phyloP scores from a whole-genome alignment of 768 basidiomycete genomes.

The Coprinellus micaceus region DNA sequence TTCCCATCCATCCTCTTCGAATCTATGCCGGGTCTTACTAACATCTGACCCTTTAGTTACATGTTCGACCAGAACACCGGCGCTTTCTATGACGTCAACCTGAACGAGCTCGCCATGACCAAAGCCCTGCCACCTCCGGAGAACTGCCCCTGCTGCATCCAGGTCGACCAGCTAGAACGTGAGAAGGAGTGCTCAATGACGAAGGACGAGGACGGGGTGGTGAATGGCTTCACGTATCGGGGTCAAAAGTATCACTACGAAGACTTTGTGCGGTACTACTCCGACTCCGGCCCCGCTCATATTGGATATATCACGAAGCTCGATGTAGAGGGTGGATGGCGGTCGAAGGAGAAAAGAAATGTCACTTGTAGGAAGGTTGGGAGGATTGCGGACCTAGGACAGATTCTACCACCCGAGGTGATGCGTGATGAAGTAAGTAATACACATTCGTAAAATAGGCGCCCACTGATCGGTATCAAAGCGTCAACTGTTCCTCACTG shows the following conservation, averaged over 20 bases:
- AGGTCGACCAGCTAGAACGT: slow-evolving; percentile 27
- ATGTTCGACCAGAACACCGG: slow-evolving; percentile 44
- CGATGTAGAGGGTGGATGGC: slow-evolving; percentile 15
- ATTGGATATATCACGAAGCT: slow-evolving; percentile 52
- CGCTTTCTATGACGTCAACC: slow-evolving; percentile 42
- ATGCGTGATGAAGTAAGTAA: slow-evolving; percentile 56
- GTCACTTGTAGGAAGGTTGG: slow-evolving; percentile 47
- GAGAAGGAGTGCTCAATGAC: slow-evolving; percentile 17
- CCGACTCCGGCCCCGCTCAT: slow-evolving; percentile 40
- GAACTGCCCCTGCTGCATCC: slow-evolving; percentile 52
- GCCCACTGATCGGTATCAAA: slow-evolving; percentile 21
- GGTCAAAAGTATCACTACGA: slow-evolving; percentile 53
- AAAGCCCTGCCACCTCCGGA: slow-evolving; percentile 32
- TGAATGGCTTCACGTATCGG: slow-evolving; percentile 42
- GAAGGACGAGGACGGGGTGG: slow-evolving; percentile 22
- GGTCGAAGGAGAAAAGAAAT: slow-evolving; percentile 6
- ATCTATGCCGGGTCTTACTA: not conserved
- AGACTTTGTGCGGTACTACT: slow-evolving; percentile 57
- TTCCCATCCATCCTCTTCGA: not conserved
- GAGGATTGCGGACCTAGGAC: slow-evolving; percentile 38
- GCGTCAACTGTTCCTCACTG: slow-evolving; percentile 62
- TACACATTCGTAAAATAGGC: not conserved
- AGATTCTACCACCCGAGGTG: slow-evolving; percentile 32
- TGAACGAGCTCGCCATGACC: slow-evolving; percentile 18
- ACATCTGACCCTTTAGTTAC: slow-evolving; percentile 34